These are phyloP conservation scores for Pythium guiyangense DNA, from an alignment of 352 stramenopile species.

Conservation along the genomic window DNA sequence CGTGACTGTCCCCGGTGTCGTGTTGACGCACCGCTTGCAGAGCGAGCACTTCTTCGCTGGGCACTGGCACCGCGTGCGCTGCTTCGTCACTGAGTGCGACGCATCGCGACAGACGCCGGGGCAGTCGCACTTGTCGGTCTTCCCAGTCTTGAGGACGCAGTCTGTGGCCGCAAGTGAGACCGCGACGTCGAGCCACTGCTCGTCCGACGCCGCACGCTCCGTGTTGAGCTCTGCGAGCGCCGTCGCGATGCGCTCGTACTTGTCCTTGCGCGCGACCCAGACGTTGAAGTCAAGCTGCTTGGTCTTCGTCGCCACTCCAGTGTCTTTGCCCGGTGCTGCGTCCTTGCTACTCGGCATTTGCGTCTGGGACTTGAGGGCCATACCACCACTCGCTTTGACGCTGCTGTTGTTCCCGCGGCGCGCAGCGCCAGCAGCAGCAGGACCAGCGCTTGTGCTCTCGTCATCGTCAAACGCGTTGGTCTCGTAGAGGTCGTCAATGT, in stretches of 20 bases:
- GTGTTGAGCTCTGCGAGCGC: constrained; percentile 62
- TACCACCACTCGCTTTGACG: no score
- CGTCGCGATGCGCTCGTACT: constrained; percentile 73
- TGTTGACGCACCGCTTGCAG: constrained; percentile 64
- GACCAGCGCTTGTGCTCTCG: not conserved
- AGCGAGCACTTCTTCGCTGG: constrained; percentile 75
- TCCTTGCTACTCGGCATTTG: no score
- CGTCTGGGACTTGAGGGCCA: no score
- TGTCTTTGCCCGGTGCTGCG: no score
- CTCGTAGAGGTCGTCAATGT: constrained; percentile 75
- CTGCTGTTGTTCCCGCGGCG: no score
- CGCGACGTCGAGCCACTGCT: constrained; percentile 69
- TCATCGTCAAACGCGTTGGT: constrained; percentile 72
- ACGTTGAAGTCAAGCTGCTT: constrained; percentile 68
- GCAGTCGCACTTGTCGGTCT: constrained; percentile 66
- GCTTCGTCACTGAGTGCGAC: constrained; percentile 57
- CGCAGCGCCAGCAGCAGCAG: no score
- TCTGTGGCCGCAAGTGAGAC: constrained; percentile 79
- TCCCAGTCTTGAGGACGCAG: constrained; percentile 70
- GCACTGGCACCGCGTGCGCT: constrained; percentile 74
- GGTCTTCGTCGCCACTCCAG: no score
- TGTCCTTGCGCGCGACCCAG: constrained; percentile 85
- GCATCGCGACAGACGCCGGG: constrained; percentile 56
- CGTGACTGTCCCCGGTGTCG: constrained; percentile 46
- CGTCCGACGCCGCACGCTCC: constrained; percentile 44